A percentile compares a stretch with the other conserved stretches of the same genome.
Conservation (phyloP, 1,284 basidiomycete genomes). For the Ceratobasidium sp. region DNA sequence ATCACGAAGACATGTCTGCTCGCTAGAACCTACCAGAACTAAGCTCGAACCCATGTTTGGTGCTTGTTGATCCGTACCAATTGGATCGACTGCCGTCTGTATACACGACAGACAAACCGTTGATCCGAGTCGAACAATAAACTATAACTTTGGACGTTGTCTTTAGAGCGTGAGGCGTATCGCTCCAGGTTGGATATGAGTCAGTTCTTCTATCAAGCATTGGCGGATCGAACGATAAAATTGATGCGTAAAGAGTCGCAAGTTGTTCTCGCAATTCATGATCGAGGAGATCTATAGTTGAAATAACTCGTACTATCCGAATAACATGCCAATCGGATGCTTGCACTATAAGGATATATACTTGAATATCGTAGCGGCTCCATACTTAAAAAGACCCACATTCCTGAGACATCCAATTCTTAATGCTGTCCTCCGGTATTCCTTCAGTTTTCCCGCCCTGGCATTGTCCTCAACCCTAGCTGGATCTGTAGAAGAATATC, state of each 20-base stretch:
- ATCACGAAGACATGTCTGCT: not conserved
- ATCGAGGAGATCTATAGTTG: not conserved
- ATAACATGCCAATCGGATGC: not conserved
- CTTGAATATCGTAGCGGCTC: not conserved
- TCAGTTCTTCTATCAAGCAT: no score
- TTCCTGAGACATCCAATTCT: not conserved
- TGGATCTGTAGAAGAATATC: not conserved
- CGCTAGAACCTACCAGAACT: not conserved
- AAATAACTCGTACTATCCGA: not conserved
- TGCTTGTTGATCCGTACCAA: not conserved
- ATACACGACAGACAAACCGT: not conserved
- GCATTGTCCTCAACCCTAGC: not conserved
- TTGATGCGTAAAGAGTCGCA: not conserved
- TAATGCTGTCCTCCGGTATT: not conserved
- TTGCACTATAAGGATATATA: not conserved
- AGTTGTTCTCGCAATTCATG: not conserved
- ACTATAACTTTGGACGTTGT: not conserved
- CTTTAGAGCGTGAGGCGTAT: no score
- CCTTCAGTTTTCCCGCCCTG: not conserved
- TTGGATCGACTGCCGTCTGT: not conserved
- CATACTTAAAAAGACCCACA: not conserved
- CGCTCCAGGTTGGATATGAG: no score
- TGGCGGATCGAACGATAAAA: no score
- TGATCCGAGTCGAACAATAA: not conserved
- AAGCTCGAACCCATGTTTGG: not conserved